These are phyloP conservation scores for Penstemon newberryi DNA, from an alignment of 257 asterid species.

Conservation along the genomic window DNA sequence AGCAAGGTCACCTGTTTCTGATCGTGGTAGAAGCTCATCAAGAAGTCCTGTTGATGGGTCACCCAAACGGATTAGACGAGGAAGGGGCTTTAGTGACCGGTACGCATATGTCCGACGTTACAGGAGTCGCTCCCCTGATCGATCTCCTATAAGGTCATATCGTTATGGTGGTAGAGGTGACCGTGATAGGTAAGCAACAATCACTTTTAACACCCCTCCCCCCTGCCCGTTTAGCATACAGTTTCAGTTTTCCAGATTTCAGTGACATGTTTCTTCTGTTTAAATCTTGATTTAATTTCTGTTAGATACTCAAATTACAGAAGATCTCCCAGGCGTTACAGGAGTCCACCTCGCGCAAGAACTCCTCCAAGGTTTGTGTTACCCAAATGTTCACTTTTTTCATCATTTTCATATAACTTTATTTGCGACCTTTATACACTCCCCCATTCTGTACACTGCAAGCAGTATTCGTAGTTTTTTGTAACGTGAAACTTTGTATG, in stretches of 20 bases:
- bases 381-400: not conserved
- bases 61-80: conserved; percentile 87
- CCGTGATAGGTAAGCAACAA: conserved; percentile 66
- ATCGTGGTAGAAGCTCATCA: conserved; percentile 77
- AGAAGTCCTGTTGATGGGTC: conserved; percentile 88
- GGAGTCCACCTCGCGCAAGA: conserved; percentile 95
- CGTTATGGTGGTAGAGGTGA: conserved; percentile 78
- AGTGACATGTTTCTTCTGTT: conserved; percentile 3
- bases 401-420: not conserved
- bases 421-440: not conserved
- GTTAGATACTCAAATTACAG: conserved; percentile 71
- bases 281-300: conserved; percentile 16
- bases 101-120: conserved; percentile 77
- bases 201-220: conserved; percentile 1
- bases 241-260: too few relatives aligned
- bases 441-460: not conserved
- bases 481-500: too few relatives aligned
- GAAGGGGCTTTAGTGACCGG: conserved; percentile 96
- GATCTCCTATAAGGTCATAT: conserved; percentile 78
- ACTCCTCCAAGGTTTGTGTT: conserved; percentile 82
- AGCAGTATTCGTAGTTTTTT: too few relatives aligned
- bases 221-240: too few relatives aligned
- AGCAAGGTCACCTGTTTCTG: conserved; percentile 71
- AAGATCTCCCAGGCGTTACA: conserved; percentile 94
- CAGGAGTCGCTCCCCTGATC: conserved; percentile 88